phyloP scores from a whole-genome alignment of 164 flowering plant genomes.

The Buxus sempervirens region DNA sequence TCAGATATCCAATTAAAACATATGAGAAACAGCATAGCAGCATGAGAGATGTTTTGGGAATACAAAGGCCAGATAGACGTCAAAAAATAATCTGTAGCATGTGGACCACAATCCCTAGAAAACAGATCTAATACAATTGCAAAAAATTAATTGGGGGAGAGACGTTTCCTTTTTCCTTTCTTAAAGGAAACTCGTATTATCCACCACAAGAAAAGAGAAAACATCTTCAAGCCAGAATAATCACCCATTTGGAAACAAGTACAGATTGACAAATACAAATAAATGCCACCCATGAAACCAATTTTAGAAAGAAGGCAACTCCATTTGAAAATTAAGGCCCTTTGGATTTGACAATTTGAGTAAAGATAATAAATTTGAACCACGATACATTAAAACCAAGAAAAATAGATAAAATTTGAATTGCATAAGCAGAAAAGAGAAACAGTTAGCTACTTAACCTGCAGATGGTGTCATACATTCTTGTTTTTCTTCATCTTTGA shows the following conservation, averaged over 20 bases:
- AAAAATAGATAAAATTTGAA: slow-evolving; percentile 5
- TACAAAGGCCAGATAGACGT: too few species aligned
- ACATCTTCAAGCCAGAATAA: too few species aligned
- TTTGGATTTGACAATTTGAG: background rate
- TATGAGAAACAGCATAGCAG: background rate
- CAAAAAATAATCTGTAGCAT: too few species aligned
- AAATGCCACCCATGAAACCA: background rate
- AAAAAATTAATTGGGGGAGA: too few species aligned
- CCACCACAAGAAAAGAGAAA: too few species aligned
- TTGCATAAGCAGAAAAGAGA: slow-evolving; percentile 7
- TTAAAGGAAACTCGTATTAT: too few species aligned
- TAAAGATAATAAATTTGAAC: background rate
- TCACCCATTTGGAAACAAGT: too few species aligned
- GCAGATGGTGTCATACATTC: slow-evolving; percentile 55
- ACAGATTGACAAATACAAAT: too few species aligned
- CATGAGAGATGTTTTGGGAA: background rate
- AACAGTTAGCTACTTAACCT: slow-evolving; percentile 24
- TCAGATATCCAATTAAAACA: background rate
- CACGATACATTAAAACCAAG: background rate
- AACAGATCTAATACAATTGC: too few species aligned
- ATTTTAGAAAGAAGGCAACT: background rate
- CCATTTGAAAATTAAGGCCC: too few species aligned
- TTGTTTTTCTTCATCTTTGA: slow-evolving; percentile 89
- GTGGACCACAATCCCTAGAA: too few species aligned
- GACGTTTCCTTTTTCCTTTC: too few species aligned